Base-by-base conservation (phyloP, 768 basidiomycete genomes). In the Zangia roseola region DNA sequence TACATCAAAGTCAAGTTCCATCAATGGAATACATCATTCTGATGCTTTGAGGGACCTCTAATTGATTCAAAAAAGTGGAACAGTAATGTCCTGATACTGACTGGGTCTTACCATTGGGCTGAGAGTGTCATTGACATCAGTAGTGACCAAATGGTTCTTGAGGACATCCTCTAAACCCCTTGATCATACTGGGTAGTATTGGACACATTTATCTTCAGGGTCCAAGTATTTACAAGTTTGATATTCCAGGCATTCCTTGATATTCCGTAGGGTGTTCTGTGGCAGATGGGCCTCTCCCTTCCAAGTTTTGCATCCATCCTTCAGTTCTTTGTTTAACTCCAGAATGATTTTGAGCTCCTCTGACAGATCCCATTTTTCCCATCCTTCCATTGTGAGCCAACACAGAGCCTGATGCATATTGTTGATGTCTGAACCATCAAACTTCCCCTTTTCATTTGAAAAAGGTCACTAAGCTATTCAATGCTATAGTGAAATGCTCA, bases 1-100 rank as follows among this genome's bases (percentile, higher is more conserved):
- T 1, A 2, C 1, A 8, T 45, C 3, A 0, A 38, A 0, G 1
- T 14, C 0, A 0, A 45, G 6, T 0, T 5, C 1, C 1, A 1
- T 5, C 7, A 53, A 12, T 0, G 12, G 1, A 0, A 55, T 7
- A 7, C 3, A 31, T 28, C 10, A 21, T 23, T 25, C 26, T 14
- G 10, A 12, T 49, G 3, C 12, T 20, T 24, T 6, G n/a, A n/a
- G n/a, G n/a, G n/a, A n/a, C n/a, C n/a, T n/a, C n/a, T n/a, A n/a
- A n/a, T n/a, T n/a, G n/a, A n/a, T n/a, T n/a, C n/a, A n/a, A n/a
- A n/a, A n/a, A n/a, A n/a, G n/a, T n/a, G 20, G 8, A 43, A 2
- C 4, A 30, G n/a, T n/a, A n/a, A n/a, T 10, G 14, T 19, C 2
- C 5, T n/a, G 19, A 17, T 31, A 31, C 14, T 12, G 19, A 10